phyloP scores from a whole-genome alignment of 2,329 filamentous ascomycete genomes.

The Hypomyces rosellus region DNA sequence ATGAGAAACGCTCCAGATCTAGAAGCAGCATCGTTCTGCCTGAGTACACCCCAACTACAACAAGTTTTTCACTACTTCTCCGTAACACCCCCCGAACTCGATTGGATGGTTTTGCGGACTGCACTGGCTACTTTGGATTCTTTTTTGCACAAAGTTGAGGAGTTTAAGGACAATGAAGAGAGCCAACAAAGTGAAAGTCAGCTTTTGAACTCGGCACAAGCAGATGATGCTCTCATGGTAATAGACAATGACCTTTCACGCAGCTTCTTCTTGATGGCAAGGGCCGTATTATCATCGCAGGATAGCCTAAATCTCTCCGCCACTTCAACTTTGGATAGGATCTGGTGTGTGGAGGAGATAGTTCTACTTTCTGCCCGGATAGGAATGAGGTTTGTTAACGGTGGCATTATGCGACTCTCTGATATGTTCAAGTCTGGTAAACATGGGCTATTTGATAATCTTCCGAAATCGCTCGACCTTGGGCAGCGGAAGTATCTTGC shows the following conservation, averaged over 20 bases:
- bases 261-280: conserved; percentile 43
- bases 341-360: conserved; percentile 37
- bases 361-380: conserved; percentile 41
- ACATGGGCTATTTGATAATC: conserved; percentile 43
- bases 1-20: conserved; percentile 41
- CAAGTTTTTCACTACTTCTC: conserved; percentile 45
- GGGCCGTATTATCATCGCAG: conserved; percentile 27
- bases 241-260: conserved; percentile 44
- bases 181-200: conserved; percentile 33
- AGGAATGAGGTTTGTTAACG: conserved; percentile 38
- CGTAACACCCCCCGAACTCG: conserved; percentile 34
- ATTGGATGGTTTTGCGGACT: conserved; percentile 41
- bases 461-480: conserved; percentile 33
- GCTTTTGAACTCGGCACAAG: conserved; percentile 32
- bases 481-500: conserved; percentile 40
- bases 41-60: conserved; percentile 46
- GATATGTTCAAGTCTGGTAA: conserved; percentile 42
- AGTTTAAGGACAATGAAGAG: conserved; percentile 32
- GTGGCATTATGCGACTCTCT: conserved; percentile 37
- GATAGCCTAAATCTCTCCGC: conserved; percentile 11
- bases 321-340: conserved; percentile 16
- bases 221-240: conserved; percentile 41
- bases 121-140: conserved; percentile 41
- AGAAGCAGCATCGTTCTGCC: conserved; percentile 40
- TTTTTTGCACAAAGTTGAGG: conserved; percentile 41